These are phyloP conservation scores for Fusarium pilosicola DNA, from an alignment of 2,329 filamentous ascomycete genomes.

Conservation along the genomic window DNA sequence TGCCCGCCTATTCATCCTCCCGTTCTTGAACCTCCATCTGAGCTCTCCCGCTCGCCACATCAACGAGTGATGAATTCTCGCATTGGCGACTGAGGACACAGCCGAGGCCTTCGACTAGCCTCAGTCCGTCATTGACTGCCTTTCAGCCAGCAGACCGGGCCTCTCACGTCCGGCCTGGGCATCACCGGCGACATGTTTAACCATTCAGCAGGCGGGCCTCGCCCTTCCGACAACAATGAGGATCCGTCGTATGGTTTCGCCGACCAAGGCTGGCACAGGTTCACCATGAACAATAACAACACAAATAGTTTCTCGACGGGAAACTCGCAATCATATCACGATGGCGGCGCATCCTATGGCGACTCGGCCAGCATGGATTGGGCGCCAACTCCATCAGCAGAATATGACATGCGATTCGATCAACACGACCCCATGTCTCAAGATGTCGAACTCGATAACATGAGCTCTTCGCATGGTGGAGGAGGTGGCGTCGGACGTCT, in stretches of 20 bases:
- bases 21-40: constrained; percentile 47
- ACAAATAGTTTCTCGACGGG: constrained; percentile 37
- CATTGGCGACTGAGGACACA: constrained; percentile 49
- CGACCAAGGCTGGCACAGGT: constrained; percentile 48
- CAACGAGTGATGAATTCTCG: constrained; percentile 51
- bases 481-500: constrained; percentile 50
- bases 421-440: constrained; percentile 35
- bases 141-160: constrained; percentile 49
- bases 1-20: constrained; percentile 47
- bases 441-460: constrained; percentile 45
- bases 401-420: constrained; percentile 45
- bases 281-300: constrained; percentile 40
- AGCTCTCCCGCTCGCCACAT: constrained; percentile 47
- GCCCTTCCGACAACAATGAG: constrained; percentile 44
- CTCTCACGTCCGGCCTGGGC: constrained; percentile 47
- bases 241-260: constrained; percentile 46
- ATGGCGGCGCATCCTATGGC: constrained; percentile 42
- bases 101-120: constrained; percentile 52
- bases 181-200: constrained; percentile 52
- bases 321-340: constrained; percentile 41
- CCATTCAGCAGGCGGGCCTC: constrained; percentile 47
- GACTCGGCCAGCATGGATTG: constrained; percentile 52
- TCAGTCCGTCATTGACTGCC: constrained; percentile 51
- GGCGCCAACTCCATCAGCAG: constrained; percentile 45
- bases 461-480: constrained; percentile 39